Base-by-base conservation (phyloP, 78 protist genomes). In the Dictyostelium intermedium region DNA sequence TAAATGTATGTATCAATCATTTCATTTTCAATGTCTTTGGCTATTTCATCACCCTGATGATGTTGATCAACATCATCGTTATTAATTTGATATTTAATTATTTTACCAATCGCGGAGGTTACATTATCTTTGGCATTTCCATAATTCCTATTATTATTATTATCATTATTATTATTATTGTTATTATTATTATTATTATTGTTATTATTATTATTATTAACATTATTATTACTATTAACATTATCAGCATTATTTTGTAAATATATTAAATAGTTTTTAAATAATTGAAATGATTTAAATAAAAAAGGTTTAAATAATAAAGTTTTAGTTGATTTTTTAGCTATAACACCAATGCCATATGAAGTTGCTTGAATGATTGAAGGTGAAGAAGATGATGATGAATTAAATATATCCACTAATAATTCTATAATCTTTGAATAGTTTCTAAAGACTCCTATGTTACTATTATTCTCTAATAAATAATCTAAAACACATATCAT, bases 371-470 rank as follows among this genome's bases (percentile, higher is more conserved):
- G 39, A 11, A 14, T 27, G 32, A 30, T 66, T 66, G 74, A 25
- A 10, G 73, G 27, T 63, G 73, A 8, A 3, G 73, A 25, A 63
- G 30, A 25, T 66, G 74, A 25, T 66, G 74, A 66, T 3, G 32
- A 27, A 27, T 27, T 66, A 25, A 66, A 66, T 27, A n/a, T 27
- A 66, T 66, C 74, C 7, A 66, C 27, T 66, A 66, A 27, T 30
- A 66, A 66, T 27, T 66, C 74, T 27, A 66, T 66, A 66, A 66
- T 66, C 35, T 66, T 66, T 66, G 74, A 66, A 66, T 66, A 66
- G 5, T 66, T 66, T 66, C 74, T 66, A 66, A 66, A 66, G n/a
- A 66, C 34, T 10, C 35, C 20, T 11, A 66, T 18, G 11, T 30
- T 30, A 3, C 74, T 66, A 27, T 30, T 27, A 27, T 66, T 66